Percentiles rank a stretch among this genome's conserved stretches.
These are phyloP conservation scores for Candida ipomoeae DNA, from an alignment of 805 yeast species.

Conservation along the genomic window DNA sequence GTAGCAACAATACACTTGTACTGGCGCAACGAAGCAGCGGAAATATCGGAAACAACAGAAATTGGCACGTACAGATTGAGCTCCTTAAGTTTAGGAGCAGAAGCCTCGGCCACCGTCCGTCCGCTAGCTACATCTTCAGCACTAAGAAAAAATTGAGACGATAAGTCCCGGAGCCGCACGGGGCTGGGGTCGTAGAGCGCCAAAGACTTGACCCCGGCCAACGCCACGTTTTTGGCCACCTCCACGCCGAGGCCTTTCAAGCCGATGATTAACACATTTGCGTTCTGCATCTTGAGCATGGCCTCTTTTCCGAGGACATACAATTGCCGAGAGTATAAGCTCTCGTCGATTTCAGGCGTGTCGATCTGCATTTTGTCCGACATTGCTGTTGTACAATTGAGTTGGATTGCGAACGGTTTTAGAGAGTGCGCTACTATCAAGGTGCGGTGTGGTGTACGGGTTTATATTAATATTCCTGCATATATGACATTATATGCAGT, in stretches of 20 bases:
- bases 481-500: no score
- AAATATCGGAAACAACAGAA: slow-evolving; percentile 53
- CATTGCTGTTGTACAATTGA: slow-evolving; percentile 3
- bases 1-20: slow-evolving; percentile 88
- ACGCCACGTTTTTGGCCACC: slow-evolving; percentile 92
- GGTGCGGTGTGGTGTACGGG: background rate
- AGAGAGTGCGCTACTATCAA: background rate
- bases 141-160: slow-evolving; percentile 81
- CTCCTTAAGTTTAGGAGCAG: slow-evolving; percentile 68
- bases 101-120: slow-evolving; percentile 65
- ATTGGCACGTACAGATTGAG: slow-evolving; percentile 90
- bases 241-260: slow-evolving; percentile 91
- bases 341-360: slow-evolving; percentile 71
- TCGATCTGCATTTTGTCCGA: slow-evolving; percentile 39
- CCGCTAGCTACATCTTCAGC: slow-evolving; percentile 63
- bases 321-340: slow-evolving; percentile 92
- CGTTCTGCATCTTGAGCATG: slow-evolving; percentile 92
- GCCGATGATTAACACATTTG: slow-evolving; percentile 89
- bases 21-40: slow-evolving; percentile 48
- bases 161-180: slow-evolving; percentile 65
- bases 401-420: background rate
- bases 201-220: slow-evolving; percentile 95
- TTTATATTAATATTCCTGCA: background rate
- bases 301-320: slow-evolving; percentile 97
- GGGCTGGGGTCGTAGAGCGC: slow-evolving; percentile 78